Conservation (phyloP, 2,329 filamentous ascomycete species). For the Penicillium hesseltinei region DNA sequence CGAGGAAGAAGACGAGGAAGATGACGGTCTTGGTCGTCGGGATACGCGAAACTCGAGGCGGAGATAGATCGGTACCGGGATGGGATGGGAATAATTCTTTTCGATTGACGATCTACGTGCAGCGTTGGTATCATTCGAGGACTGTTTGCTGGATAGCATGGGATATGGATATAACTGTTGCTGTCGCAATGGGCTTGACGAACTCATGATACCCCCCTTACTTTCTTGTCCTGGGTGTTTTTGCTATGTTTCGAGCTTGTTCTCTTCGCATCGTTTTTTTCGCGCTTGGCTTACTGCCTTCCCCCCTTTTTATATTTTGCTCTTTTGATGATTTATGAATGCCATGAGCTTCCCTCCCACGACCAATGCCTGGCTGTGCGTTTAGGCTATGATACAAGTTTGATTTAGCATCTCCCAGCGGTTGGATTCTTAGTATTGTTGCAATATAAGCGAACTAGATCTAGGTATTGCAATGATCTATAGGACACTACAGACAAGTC, state of each 20-base stretch:
- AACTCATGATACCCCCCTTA: constrained; percentile 6
- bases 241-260: neutral
- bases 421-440: neutral
- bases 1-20: constrained; percentile 49
- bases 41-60: constrained; percentile 28
- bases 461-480: neutral
- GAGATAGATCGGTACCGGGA: constrained; percentile 12
- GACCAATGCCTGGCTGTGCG: neutral
- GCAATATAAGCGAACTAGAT: neutral
- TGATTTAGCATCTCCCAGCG: constrained; percentile 1
- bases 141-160: constrained; percentile 1
- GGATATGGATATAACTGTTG: constrained; percentile 10
- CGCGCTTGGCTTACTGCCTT: neutral
- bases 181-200: constrained; percentile 5
- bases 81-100: neutral
- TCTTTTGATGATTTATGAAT: constrained; percentile 13
- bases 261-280: neutral
- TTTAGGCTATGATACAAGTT: constrained; percentile 7
- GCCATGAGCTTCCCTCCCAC: constrained; percentile 5
- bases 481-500: neutral
- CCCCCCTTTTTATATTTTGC: neutral
- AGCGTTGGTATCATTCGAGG: neutral
- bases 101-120: neutral
- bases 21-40: constrained; percentile 27
- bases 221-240: neutral